A percentile compares a stretch with the other conserved stretches of the same genome.
Conservation (phyloP, 306 rosid genomes). For the Glycine tomentella region DNA sequence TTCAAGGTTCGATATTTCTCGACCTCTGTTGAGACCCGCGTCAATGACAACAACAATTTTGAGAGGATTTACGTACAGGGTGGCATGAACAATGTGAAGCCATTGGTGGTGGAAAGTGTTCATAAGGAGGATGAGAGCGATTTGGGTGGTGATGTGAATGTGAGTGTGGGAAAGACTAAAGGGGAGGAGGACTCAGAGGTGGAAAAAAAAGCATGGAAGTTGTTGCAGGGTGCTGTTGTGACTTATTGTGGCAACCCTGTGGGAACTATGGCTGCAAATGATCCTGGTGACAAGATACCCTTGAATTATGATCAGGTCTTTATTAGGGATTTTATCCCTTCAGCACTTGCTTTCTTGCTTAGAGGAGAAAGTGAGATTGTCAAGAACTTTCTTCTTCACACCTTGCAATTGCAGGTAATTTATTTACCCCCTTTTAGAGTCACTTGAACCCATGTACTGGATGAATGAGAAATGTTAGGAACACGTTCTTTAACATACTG, state of each 20-base stretch:
- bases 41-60: constrained; percentile 61
- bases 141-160: constrained; percentile 39
- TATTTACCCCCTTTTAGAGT: neutral
- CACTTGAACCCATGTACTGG: too few relatives aligned
- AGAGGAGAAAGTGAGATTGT: constrained; percentile 80
- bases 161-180: constrained; percentile 29
- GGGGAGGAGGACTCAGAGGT: constrained; percentile 44
- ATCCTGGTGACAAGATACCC: constrained; percentile 71
- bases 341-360: constrained; percentile 87
- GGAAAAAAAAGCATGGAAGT: constrained; percentile 78
- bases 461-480: too few relatives aligned
- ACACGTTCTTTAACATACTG: too few relatives aligned
- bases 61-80: constrained; percentile 78
- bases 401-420: constrained; percentile 87
- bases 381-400: constrained; percentile 84
- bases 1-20: constrained; percentile 59
- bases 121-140: constrained; percentile 56
- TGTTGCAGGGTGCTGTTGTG: constrained; percentile 68
- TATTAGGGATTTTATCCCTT: constrained; percentile 81
- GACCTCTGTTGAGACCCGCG: constrained; percentile 67
- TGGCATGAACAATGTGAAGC: constrained; percentile 69
- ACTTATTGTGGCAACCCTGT: constrained; percentile 81
- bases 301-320: constrained; percentile 91
- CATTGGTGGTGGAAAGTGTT: constrained; percentile 67
- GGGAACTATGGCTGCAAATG: constrained; percentile 88